Evolutionary conservation across 2,329 filamentous ascomycete genomes (phyloP).

Genomic region (Epichloe uncinata): DNA sequence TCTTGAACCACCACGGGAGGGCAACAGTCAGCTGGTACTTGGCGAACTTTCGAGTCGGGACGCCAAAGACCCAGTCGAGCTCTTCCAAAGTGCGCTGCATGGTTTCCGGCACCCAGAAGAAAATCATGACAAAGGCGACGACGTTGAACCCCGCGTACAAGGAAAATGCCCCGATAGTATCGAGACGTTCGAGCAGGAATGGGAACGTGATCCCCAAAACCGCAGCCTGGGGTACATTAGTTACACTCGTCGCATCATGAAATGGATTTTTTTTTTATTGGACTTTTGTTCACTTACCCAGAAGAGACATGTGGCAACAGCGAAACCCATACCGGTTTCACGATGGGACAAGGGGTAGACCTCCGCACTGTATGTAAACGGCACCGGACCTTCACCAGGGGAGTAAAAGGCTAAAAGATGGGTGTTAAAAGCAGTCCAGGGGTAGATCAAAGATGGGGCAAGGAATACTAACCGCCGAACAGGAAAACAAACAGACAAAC

Average conservation of each 20-base stretch:
- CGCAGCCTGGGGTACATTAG: slow-evolving; percentile 17
- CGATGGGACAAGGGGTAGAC: slow-evolving; percentile 49
- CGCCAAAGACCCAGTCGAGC: slow-evolving; percentile 36
- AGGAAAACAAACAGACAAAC: slow-evolving; percentile 52
- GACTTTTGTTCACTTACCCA: slow-evolving; percentile 18
- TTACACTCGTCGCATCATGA: background rate
- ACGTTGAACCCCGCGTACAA: slow-evolving; percentile 44
- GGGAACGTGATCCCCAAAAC: slow-evolving; percentile 39
- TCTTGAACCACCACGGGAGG: slow-evolving; percentile 21
- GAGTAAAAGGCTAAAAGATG: slow-evolving; percentile 39
- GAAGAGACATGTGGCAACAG: slow-evolving; percentile 46
- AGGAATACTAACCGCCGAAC: slow-evolving; percentile 31
- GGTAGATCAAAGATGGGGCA: background rate
- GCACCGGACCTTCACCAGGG: slow-evolving; percentile 49
- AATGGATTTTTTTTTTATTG: background rate
- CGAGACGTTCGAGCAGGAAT: slow-evolving; percentile 26
- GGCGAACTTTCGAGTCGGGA: slow-evolving; percentile 29
- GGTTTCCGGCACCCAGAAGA: slow-evolving; percentile 35
- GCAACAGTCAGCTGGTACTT: slow-evolving; percentile 22
- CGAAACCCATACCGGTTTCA: slow-evolving; percentile 51
- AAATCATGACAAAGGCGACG: slow-evolving; percentile 40
- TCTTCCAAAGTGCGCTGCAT: slow-evolving; percentile 39
- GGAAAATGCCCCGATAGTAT: slow-evolving; percentile 27
- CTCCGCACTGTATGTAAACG: slow-evolving; percentile 49
- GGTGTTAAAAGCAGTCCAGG: background rate